These are phyloP conservation scores for Sporothrix globosa DNA, from an alignment of 2,329 filamentous ascomycete species.

Conservation along the genomic window DNA sequence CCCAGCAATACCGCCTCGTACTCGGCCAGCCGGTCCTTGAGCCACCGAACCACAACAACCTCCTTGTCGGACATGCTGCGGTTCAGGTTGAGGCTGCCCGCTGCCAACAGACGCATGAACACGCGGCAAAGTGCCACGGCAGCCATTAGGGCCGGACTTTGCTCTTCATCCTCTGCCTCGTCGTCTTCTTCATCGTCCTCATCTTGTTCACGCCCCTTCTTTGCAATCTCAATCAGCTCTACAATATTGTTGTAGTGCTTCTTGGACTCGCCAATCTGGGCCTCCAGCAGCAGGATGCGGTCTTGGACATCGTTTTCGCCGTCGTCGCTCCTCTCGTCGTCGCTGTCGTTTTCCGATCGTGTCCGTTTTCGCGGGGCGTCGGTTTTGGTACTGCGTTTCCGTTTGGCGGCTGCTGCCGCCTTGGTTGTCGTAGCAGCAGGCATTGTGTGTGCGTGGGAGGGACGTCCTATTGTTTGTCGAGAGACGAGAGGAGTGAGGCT, in stretches of 20 bases:
- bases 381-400: constrained; percentile 53
- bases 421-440: constrained; percentile 14
- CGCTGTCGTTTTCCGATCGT: constrained; percentile 54
- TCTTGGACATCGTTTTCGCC: constrained; percentile 56
- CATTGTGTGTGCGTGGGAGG: constrained; percentile 28
- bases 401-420: constrained; percentile 48
- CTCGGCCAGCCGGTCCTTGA: constrained; percentile 73
- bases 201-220: constrained; percentile 44
- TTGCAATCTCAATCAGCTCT: constrained; percentile 65
- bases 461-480: neutral
- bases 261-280: constrained; percentile 79
- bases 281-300: constrained; percentile 74
- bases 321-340: constrained; percentile 49
- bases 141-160: constrained; percentile 61
- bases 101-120: constrained; percentile 78
- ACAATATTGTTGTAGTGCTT: constrained; percentile 92
- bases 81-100: constrained; percentile 69
- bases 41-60: constrained; percentile 72
- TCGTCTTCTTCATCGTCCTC: constrained; percentile 5
- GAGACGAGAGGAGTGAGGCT: neutral
- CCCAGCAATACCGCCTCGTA: constrained; percentile 66
- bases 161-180: constrained; percentile 17
- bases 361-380: constrained; percentile 56
- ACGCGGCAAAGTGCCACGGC: constrained; percentile 82
- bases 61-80: constrained; percentile 73